These are phyloP conservation scores for Aquilaria agallochum DNA, from an alignment of 441 rosid species.

Conservation along the genomic window DNA sequence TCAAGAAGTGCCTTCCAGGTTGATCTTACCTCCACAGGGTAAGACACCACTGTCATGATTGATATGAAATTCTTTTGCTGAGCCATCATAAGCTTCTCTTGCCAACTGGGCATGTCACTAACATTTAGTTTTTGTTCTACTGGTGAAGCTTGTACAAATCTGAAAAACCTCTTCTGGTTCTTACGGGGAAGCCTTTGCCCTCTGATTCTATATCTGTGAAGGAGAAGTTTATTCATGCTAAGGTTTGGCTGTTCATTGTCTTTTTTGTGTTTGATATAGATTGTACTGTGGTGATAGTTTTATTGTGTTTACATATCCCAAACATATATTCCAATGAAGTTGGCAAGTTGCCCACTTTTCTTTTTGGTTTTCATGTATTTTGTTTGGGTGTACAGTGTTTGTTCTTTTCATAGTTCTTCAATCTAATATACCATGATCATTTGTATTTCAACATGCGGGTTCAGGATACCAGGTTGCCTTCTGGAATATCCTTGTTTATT, in stretches of 20 bases:
- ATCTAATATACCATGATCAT: no score
- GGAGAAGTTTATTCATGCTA: constrained; percentile 98
- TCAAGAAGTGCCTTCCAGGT: constrained; percentile 78
- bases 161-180: constrained; percentile 61
- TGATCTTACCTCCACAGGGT: constrained; percentile 69
- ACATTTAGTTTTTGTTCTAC: constrained; percentile 20
- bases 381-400: no score
- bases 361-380: no score
- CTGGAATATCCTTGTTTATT: no score
- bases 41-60: constrained; percentile 21
- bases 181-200: constrained; percentile 62
- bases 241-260: constrained; percentile 39
- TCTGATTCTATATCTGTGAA: constrained; percentile 82
- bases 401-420: no score
- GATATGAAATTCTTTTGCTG: constrained; percentile 8
- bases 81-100: constrained; percentile 11
- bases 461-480: no score
- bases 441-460: no score
- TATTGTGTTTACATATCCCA: no score
- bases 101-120: constrained; percentile 18
- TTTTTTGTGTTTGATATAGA: background rate
- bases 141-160: constrained; percentile 53
- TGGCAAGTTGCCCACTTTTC: no score
- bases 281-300: no score
- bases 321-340: no score